A percentile compares a stretch with the other conserved stretches of the same genome.
Evolutionary conservation across 371 early-diverging fungal genomes (phyloP).

Genomic region (Rhizomucor pusillus): DNA sequence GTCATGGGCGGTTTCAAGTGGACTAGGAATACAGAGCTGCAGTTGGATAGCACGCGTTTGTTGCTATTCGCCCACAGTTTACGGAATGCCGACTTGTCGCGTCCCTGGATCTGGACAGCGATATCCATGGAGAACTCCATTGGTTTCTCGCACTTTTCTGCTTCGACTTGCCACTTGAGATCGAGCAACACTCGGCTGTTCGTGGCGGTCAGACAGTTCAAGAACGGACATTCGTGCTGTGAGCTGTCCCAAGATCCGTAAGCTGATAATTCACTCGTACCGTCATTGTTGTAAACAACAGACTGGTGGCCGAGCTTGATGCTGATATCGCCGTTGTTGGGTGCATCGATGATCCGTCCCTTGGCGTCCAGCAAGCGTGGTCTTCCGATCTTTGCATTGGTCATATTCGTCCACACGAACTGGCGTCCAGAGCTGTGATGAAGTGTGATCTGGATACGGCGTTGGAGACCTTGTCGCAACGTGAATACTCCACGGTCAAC

Average conservation of each 20-base stretch:
- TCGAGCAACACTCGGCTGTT: constrained; percentile 60
- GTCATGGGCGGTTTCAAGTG: constrained; percentile 60
- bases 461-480: constrained; percentile 83
- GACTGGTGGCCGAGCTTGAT: constrained; percentile 49
- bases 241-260: constrained; percentile 85
- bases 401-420: constrained; percentile 61
- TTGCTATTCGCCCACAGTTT: constrained; percentile 18
- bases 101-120: constrained; percentile 61
- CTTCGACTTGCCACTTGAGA: constrained; percentile 58
- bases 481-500: constrained; percentile 68
- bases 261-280: constrained; percentile 59
- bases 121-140: constrained; percentile 65
- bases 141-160: constrained; percentile 55
- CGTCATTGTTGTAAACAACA: constrained; percentile 53
- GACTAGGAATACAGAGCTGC: constrained; percentile 55
- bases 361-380: constrained; percentile 67
- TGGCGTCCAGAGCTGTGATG: constrained; percentile 77
- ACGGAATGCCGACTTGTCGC: constrained; percentile 44
- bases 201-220: constrained; percentile 68
- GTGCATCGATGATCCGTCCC: constrained; percentile 57
- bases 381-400: constrained; percentile 58
- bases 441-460: constrained; percentile 68
- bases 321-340: constrained; percentile 46
- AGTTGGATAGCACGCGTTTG: constrained; percentile 41
- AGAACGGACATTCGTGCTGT: constrained; percentile 68